Conservation (phyloP, 2,329 filamentous ascomycete genomes). For the Colletotrichum sidae region DNA sequence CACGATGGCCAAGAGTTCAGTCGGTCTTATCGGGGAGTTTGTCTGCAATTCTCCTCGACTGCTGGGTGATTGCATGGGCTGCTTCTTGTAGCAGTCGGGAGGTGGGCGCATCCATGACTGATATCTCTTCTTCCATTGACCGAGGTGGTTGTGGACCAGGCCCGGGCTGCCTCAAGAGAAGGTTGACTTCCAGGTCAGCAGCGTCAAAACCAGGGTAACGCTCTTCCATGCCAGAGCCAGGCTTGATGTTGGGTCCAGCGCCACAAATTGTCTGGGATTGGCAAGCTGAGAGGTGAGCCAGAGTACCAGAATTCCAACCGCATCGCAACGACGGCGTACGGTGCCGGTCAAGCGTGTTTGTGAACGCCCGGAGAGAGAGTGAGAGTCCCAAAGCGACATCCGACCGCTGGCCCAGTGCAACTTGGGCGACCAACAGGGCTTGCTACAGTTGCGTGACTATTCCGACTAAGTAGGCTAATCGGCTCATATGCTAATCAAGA, state of each 20-base stretch:
- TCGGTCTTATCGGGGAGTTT: constrained; percentile 13
- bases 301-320: background rate
- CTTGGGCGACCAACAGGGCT: constrained; percentile 27
- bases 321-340: background rate
- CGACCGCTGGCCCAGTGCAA: constrained; percentile 30
- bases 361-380: constrained; percentile 3
- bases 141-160: too few species aligned
- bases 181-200: background rate
- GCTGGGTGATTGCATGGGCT: background rate
- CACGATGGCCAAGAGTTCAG: constrained; percentile 1
- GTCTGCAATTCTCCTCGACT: background rate
- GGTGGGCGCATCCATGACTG: too few species aligned
- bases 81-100: background rate
- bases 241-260: background rate
- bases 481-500: constrained; percentile 12
- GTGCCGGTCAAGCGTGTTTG: constrained; percentile 14
- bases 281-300: background rate
- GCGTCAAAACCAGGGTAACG: too few species aligned
- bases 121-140: too few species aligned
- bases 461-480: too few species aligned
- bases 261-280: constrained; percentile 6
- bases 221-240: too few species aligned
- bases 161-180: too few species aligned
- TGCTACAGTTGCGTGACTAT: constrained; percentile 1
- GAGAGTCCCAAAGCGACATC: constrained; percentile 32